A percentile compares a stretch with the other conserved stretches of the same genome.
Conservation (phyloP, 2,329 filamentous ascomycete genomes). For the Aspergillus fischeri region DNA sequence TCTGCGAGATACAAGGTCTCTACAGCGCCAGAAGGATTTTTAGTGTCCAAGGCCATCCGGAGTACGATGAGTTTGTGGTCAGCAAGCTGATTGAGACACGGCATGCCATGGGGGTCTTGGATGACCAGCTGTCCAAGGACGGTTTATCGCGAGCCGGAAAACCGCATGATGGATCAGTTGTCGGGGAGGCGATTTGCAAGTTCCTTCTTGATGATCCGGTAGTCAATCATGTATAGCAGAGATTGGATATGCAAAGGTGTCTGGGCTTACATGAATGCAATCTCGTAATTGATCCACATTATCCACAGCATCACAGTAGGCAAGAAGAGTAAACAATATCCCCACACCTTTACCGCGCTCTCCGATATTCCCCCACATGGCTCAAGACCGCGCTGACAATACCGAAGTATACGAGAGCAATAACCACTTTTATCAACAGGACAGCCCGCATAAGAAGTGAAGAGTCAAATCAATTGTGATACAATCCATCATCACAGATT, state of each 20-base stretch:
- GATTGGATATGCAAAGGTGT: too few species aligned
- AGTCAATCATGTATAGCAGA: background rate
- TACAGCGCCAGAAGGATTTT: slow-evolving; percentile 39
- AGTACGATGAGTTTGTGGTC: slow-evolving; percentile 40
- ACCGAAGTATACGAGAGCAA: background rate
- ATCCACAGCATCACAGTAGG: background rate
- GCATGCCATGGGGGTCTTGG: slow-evolving; percentile 19
- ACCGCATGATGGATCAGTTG: slow-evolving; percentile 19
- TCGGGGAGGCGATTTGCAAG: slow-evolving; percentile 16
- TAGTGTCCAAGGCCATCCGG: slow-evolving; percentile 48
- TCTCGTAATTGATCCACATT: background rate
- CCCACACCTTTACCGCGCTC: background rate
- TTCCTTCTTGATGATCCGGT: slow-evolving; percentile 10
- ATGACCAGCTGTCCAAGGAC: slow-evolving; percentile 18
- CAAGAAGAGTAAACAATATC: background rate
- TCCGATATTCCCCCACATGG: background rate
- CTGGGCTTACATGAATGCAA: background rate
- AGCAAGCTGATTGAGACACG: slow-evolving; percentile 26
- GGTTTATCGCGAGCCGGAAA: slow-evolving; percentile 15
- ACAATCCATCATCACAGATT: background rate
- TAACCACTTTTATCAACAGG: background rate
- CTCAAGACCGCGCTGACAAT: background rate
- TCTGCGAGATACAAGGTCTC: slow-evolving; percentile 44
- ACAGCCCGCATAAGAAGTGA: background rate
- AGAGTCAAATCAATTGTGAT: background rate